Evolutionary conservation across 2,329 filamentous ascomycete genomes (phyloP), one percentile per base, ranked within the genome.

Genomic region (Fusarium nematophilum): DNA sequence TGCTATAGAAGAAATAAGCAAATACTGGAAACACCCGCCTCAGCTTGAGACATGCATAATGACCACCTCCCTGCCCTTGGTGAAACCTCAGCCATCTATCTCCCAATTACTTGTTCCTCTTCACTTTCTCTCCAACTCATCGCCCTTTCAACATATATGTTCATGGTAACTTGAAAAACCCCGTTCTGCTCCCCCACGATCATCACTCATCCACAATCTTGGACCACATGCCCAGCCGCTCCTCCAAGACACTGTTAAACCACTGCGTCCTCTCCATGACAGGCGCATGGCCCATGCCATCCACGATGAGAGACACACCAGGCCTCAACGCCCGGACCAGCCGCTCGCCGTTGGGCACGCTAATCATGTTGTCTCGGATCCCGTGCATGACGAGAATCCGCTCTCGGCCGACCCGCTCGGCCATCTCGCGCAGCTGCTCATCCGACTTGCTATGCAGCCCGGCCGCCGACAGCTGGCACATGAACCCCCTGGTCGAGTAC

Each of bases 361-460:
- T 86, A 64, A 97, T 89, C 90, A 97, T 93, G n/a, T 81, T 79
- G 74, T 97, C 93, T 9, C 76, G 75, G 1, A 83, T 88, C 7
- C 93, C 93, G 74, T 96, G 92, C 64, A 94, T 74, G 5, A 96
- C 85, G 66, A 91, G 74, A 62, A 97, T 93, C 26, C 92, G 79
- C 62, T 89, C 84, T 47, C 90, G 81, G 0, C 91, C 91, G 1
- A 97, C 83, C 23, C 73, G 76, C 64, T 92, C 86, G 0, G 82
- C 90, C 43, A 96, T 78, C 60, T 82, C 77, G 10, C 38, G 57
- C 15, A 70, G 60, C 46, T 70, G 68, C 29, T 75, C 76, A 65
- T 91, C 86, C 0, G 82, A 86, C 80, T 96, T 96, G 74, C 86
- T 78, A 74, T 97, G 93, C 84, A 91, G 91, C 1, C 87, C 90